These are phyloP conservation scores for Aspergillus luchuensis DNA, from an alignment of 2,329 filamentous ascomycete species.

Conservation along the genomic window DNA sequence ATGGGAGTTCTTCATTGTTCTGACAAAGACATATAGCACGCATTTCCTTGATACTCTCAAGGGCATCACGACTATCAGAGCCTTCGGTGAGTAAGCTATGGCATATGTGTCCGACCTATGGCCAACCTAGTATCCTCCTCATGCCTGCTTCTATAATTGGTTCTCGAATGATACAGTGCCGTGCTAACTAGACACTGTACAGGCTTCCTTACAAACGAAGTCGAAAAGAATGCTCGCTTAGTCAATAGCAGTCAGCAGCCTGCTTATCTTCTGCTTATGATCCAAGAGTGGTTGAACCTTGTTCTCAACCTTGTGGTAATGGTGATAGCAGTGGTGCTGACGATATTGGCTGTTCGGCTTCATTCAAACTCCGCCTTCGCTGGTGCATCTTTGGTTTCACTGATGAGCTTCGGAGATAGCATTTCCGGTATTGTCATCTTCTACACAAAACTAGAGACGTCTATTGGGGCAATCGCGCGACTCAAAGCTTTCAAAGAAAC, in stretches of 20 bases:
- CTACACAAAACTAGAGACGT: slow-evolving; percentile 17
- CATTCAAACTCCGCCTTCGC: slow-evolving; percentile 24
- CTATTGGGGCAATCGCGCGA: slow-evolving; percentile 11
- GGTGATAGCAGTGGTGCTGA: slow-evolving; percentile 41
- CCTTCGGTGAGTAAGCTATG: neutral
- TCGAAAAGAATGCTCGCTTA: slow-evolving; percentile 22
- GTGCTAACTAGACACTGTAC: neutral
- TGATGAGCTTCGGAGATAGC: slow-evolving; percentile 15
- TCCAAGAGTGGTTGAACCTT: slow-evolving; percentile 2
- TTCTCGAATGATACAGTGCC: no score
- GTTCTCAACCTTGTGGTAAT: slow-evolving; percentile 4
- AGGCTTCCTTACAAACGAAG: slow-evolving; percentile 8
- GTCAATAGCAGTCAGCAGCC: neutral
- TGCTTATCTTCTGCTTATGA: neutral
- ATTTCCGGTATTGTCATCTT: slow-evolving; percentile 12
- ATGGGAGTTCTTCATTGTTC: no score
- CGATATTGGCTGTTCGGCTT: slow-evolving; percentile 40
- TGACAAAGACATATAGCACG: neutral
- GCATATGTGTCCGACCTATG: neutral
- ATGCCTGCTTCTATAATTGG: neutral
- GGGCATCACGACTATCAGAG: neutral
- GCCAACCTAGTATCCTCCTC: no score
- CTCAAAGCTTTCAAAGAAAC: slow-evolving; percentile 12
- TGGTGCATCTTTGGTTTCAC: slow-evolving; percentile 1
- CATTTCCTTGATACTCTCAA: neutral